Evolutionary conservation across 441 rosid species (phyloP), one percentile per base, ranked within the genome.

Genomic region (Geranium incanum): DNA sequence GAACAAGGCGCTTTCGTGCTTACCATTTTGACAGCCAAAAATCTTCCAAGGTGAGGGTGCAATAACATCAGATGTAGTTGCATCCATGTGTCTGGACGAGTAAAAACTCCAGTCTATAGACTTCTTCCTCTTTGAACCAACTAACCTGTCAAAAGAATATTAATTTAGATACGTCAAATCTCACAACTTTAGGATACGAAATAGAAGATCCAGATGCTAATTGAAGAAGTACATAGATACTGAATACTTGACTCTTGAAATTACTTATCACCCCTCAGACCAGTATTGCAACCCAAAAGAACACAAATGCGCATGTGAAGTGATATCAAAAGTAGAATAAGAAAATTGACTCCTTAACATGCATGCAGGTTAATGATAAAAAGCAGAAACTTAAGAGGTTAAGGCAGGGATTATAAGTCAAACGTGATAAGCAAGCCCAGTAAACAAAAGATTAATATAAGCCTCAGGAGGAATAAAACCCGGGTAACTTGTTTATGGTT

Each of bases 21-120:
- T 85, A 87, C 98, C 98, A 78, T 92, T 95, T 77, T 86, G 93
- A 80, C 98, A 92, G 66, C 98, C 99, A 59, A 95, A 92, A 18
- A 95, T 91, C 81, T 88, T 95, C 99, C 97, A 95, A 12, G 92
- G 89, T 23, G 98, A 95, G 68, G 99, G 93, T 60, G 92, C 92
- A 72, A 89, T 81, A 48, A 92, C 96, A 83, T 95, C 98, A 73
- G 89, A 77, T 43, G 86, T 82, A 80, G 78, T 77, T 45, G 83
- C 80, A 68, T 92, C 97, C 0, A 80, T 71, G 59, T 78, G 86
- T 72, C 85, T 62, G 6, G 84, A 62, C 68, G 93, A 81, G 78
- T 60, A 76, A 73, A 73, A 69, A 43, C 85, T 84, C 90, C 90
- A 86, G 63, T 87, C 87, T 16, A 80, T 75, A 15, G 88, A 82